A percentile compares a stretch with the other conserved stretches of the same genome.
phyloP scores from a whole-genome alignment of 2,329 filamentous ascomycete genomes.

The Colletotrichum plurivorum region DNA sequence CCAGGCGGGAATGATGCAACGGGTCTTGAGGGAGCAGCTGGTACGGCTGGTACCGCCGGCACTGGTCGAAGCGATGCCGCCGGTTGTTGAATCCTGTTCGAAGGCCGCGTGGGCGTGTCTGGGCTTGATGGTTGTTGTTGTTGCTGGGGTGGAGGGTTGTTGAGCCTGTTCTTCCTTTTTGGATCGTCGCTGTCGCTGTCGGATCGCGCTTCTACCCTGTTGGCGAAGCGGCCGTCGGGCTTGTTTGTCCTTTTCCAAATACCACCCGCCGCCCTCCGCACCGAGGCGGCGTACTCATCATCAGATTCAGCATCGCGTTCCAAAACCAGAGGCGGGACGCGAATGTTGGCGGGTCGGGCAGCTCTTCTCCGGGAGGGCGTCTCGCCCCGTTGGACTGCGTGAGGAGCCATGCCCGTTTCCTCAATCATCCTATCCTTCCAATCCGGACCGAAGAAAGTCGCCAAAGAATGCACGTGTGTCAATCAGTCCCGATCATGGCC shows the following conservation, averaged over 20 bases:
- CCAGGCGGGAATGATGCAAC: background rate
- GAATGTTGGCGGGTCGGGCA: constrained; percentile 27
- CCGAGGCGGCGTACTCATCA: constrained; percentile 31
- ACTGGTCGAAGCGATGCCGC: constrained; percentile 20
- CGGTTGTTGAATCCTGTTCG: constrained; percentile 4
- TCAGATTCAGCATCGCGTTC: constrained; percentile 33
- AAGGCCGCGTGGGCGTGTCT: constrained; percentile 23
- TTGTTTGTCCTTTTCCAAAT: constrained; percentile 25
- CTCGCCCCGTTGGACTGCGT: constrained; percentile 23
- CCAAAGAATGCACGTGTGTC: constrained; percentile 31
- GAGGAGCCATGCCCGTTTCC: constrained; percentile 32
- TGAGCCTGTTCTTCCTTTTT: constrained; percentile 1
- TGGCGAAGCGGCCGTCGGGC: background rate
- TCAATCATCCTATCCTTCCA: constrained; percentile 38
- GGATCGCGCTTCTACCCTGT: constrained; percentile 30
- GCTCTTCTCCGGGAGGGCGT: constrained; percentile 24
- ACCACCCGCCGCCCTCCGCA: constrained; percentile 31
- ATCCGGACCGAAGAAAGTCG: constrained; percentile 32
- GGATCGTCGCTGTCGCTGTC: constrained; percentile 35
- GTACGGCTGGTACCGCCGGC: background rate
- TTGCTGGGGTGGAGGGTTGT: constrained; percentile 18
- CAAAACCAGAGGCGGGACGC: constrained; percentile 11
- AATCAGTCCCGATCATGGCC: constrained; percentile 37
- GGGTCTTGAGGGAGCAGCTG: background rate
- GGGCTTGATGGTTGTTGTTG: constrained; percentile 28